Conservation (phyloP, 495 filamentous ascomycete genomes). For the Penicillium atrosanguineum region DNA sequence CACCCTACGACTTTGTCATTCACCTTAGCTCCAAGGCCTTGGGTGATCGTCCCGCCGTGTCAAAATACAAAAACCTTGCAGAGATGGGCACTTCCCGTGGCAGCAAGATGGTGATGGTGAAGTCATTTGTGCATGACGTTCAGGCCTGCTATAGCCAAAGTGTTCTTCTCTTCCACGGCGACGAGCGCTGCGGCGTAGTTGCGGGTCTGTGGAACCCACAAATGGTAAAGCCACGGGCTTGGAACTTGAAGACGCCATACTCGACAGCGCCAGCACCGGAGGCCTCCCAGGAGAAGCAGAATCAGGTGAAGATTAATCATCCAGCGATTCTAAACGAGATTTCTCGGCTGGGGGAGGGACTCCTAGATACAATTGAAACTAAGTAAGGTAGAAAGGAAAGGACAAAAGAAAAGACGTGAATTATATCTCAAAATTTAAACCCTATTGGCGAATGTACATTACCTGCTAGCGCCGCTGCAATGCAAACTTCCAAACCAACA, state of each 20-base stretch:
- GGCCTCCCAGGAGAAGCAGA: constrained; percentile 18
- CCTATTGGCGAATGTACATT: constrained; percentile 26
- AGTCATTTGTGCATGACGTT: constrained; percentile 58
- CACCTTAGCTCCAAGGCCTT: constrained; percentile 56
- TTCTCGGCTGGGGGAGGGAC: constrained; percentile 41
- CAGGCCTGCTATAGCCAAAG: constrained; percentile 57
- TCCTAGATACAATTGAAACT: constrained; percentile 43
- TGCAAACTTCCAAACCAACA: constrained; percentile 27
- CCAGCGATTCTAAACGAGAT: constrained; percentile 79
- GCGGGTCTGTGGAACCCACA: constrained; percentile 82
- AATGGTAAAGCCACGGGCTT: constrained; percentile 46
- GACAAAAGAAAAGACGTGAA: background rate
- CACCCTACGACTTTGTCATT: constrained; percentile 83
- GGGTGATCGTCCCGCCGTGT: constrained; percentile 19
- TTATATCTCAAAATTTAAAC: constrained; percentile 11
- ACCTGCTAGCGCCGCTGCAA: constrained; percentile 39
- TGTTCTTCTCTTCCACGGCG: constrained; percentile 72
- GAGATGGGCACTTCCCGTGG: constrained; percentile 14
- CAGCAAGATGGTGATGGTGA: constrained; percentile 39
- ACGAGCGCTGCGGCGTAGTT: constrained; percentile 54
- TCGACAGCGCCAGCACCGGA: constrained; percentile 57
- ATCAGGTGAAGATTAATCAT: constrained; percentile 64
- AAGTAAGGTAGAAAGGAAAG: background rate
- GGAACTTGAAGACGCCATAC: constrained; percentile 66
- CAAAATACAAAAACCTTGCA: constrained; percentile 72